Conservation (phyloP, 257 asterid genomes). For the Forsythia suspensa region DNA sequence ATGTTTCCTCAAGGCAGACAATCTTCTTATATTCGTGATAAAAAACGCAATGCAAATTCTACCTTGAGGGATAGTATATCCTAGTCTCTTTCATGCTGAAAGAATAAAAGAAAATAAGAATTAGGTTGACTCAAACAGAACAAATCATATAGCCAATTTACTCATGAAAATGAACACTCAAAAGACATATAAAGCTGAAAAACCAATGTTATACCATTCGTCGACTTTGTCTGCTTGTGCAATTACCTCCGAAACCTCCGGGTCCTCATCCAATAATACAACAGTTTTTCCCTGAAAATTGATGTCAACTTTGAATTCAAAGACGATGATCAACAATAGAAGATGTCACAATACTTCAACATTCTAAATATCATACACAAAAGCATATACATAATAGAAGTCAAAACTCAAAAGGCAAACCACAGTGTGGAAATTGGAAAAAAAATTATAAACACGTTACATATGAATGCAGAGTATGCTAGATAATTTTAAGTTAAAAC, state of each 20-base stretch:
- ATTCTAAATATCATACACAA: constrained; percentile 16
- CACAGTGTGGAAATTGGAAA: not conserved
- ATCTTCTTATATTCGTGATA: not conserved
- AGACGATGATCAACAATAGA: constrained; percentile 12
- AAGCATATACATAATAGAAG: constrained; percentile 5
- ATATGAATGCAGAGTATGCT: not conserved
- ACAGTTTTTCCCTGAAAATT: constrained; percentile 54
- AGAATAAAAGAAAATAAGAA: constrained; percentile 24
- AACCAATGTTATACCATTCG: constrained; percentile 40
- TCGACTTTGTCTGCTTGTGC: constrained; percentile 35
- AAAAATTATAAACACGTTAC: not conserved
- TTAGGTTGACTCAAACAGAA: constrained; percentile 22
- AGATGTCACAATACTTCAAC: constrained; percentile 9
- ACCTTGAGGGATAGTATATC: constrained; percentile 92
- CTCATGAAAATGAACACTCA: constrained; percentile 19
- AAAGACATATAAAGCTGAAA: constrained; percentile 13
- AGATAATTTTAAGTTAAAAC: constrained; percentile 5
- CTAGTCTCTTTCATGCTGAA: constrained; percentile 48
- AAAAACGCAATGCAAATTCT: constrained; percentile 17
- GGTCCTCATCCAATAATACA: constrained; percentile 82
- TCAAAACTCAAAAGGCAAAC: constrained; percentile 16
- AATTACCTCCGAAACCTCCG: constrained; percentile 40
- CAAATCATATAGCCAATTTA: constrained; percentile 13
- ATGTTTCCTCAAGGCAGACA: not conserved
- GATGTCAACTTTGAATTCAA: constrained; percentile 19